Conservation (phyloP, 345 rosid genomes). For the Iberis pinnata region DNA sequence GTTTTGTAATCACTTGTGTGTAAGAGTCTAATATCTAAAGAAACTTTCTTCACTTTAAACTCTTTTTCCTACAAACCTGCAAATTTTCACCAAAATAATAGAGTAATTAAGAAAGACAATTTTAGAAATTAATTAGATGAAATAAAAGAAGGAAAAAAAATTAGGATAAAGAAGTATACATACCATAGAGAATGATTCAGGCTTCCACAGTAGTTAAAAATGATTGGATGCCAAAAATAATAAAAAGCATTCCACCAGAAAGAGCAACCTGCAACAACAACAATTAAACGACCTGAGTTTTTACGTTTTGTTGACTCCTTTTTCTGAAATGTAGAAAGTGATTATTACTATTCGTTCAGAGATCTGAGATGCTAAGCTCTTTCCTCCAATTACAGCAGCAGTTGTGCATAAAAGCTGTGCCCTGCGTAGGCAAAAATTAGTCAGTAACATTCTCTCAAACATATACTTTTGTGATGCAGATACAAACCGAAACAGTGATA, state of each 20-base stretch:
- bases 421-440: constrained; percentile 32
- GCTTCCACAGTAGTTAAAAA: constrained; percentile 54
- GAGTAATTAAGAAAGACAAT: neutral
- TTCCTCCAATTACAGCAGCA: constrained; percentile 96
- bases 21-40: neutral
- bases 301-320: neutral
- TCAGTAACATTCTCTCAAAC: constrained; percentile 8
- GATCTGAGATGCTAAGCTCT: constrained; percentile 95
- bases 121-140: neutral
- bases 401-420: constrained; percentile 86
- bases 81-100: too few species aligned
- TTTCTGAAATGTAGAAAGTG: neutral
- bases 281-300: neutral
- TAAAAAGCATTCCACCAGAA: constrained; percentile 83
- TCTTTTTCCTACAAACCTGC: too few species aligned
- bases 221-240: constrained; percentile 84
- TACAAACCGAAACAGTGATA: too few species aligned
- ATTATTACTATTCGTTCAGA: constrained; percentile 64
- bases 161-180: too few species aligned
- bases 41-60: too few species aligned
- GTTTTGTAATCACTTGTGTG: neutral
- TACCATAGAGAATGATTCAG: constrained; percentile 6
- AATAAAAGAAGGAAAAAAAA: too few species aligned
- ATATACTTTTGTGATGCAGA: neutral
- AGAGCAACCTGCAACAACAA: constrained; percentile 62